phyloP scores from a whole-genome alignment of 1,139 yeast species.

The Yamadazyma diospyri region DNA sequence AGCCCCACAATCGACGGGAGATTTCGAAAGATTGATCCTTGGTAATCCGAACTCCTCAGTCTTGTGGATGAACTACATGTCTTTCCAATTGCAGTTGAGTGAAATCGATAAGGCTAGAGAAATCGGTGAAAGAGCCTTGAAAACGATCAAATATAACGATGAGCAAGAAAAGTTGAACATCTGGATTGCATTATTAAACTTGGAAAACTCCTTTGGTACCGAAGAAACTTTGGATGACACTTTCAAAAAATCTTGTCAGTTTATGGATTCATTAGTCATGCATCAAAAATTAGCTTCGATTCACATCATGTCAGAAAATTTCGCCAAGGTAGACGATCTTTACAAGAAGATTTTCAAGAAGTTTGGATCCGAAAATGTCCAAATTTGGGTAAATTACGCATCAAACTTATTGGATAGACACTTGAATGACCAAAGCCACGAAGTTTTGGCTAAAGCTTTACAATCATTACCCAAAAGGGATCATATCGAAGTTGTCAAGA shows the following conservation, averaged over 20 bases:
- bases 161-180: constrained; percentile 91
- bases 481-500: constrained; percentile 78
- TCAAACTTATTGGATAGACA: constrained; percentile 64
- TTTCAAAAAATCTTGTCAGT: constrained; percentile 82
- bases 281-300: constrained; percentile 78
- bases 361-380: constrained; percentile 60
- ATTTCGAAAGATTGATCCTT: constrained; percentile 84
- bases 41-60: constrained; percentile 94
- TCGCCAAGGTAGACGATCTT: constrained; percentile 63
- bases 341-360: constrained; percentile 72
- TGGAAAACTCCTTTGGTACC: constrained; percentile 91
- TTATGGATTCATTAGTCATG: constrained; percentile 82
- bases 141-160: constrained; percentile 85
- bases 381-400: constrained; percentile 80
- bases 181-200: constrained; percentile 92
- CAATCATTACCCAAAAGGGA: constrained; percentile 68
- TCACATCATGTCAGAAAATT: constrained; percentile 69
- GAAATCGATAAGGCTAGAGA: constrained; percentile 94
- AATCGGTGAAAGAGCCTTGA: constrained; percentile 87
- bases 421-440: constrained; percentile 60
- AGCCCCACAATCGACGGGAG: constrained; percentile 87
- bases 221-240: constrained; percentile 75
- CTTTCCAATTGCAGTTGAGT: constrained; percentile 91
- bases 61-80: constrained; percentile 97
- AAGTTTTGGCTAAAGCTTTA: constrained; percentile 68